phyloP scores from a whole-genome alignment of 2,329 filamentous ascomycete genomes.

The Phialemoniopsis sp. region DNA sequence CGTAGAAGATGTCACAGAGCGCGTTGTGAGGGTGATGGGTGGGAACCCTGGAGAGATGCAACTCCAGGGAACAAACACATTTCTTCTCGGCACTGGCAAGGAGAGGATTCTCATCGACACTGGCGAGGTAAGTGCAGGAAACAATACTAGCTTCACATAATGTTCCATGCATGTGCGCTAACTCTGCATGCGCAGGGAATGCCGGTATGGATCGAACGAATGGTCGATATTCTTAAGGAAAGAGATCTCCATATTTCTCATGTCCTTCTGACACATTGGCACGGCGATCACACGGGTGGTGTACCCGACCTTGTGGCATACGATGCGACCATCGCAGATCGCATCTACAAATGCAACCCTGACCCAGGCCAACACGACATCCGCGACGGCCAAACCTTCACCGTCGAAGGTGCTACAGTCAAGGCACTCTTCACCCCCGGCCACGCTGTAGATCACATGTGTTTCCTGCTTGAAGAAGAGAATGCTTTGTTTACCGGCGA shows the following conservation, averaged over 20 bases:
- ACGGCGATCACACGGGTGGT: slow-evolving; percentile 67
- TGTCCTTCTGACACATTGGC: slow-evolving; percentile 69
- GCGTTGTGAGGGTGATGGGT: too few relatives aligned
- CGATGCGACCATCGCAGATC: slow-evolving; percentile 30
- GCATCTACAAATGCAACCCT: slow-evolving; percentile 27
- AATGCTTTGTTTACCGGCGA: slow-evolving; percentile 85
- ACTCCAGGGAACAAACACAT: slow-evolving; percentile 74
- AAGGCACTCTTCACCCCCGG: slow-evolving; percentile 59
- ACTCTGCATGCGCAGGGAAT: too few relatives aligned
- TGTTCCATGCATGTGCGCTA: too few relatives aligned
- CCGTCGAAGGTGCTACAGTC: slow-evolving; percentile 59
- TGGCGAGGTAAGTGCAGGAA: too few relatives aligned
- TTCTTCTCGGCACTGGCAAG: slow-evolving; percentile 63
- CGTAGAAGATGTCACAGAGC: too few relatives aligned
- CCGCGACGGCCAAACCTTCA: slow-evolving; percentile 48
- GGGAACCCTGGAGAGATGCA: too few relatives aligned
- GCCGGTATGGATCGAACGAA: slow-evolving; percentile 47
- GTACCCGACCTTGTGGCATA: slow-evolving; percentile 49
- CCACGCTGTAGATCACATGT: slow-evolving; percentile 80
- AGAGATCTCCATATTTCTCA: slow-evolving; percentile 30
- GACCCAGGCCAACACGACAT: slow-evolving; percentile 22
- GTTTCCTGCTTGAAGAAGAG: slow-evolving; percentile 72
- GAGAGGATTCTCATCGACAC: slow-evolving; percentile 68
- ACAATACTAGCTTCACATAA: too few relatives aligned
- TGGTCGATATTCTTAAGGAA: slow-evolving; percentile 23